Evolutionary conservation across 768 basidiomycete genomes (phyloP), one percentile per base, ranked within the genome.

Genomic region (Lenzites betulinus): DNA sequence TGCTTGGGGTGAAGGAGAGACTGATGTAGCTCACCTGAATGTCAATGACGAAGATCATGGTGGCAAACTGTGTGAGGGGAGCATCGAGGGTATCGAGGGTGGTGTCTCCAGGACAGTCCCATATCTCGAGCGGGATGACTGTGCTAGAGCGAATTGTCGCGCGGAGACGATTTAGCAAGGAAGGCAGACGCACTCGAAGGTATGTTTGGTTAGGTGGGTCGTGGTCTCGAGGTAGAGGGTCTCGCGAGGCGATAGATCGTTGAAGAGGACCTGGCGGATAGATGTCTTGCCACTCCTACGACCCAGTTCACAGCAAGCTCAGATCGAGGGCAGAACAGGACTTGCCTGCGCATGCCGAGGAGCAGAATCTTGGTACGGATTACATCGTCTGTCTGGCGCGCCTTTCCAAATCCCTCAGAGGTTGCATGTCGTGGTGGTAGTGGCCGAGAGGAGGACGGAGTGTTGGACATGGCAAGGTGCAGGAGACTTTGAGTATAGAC

Each of bases 31-130:
- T 67, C 68, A 93, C 94, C 74, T 94, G 89, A 55, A 97, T 95
- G 69, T 98, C 96, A 64, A 98, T 90, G 26, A 98, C 93, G 65
- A 95, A 98, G 54, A 98, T 86, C 67, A 98, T 82, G 2, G 89
- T 87, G 2, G 92, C 82, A 67, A 97, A 93, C 30, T 90, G 83
- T 44, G 87, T 83, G 38, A 97, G 81, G 8, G 90, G 84, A 8
- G 83, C 80, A 22, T 85, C 87, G 12, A 96, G 81, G n/a, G 86
- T 83, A 23, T 93, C 89, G 13, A 89, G 83, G 4, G 92, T 87
- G 56, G 87, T 83, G 60, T 89, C 93, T 25, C 91, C 92, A 0
- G 95, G 96, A 67, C 93, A 93, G 70, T 97, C 95, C 93, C 93
- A 97, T 70, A 98, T 86, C 71, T 97, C 92, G 38, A 98, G 83